These are phyloP conservation scores for Platanthera guangdongensis DNA, from an alignment of 106 monocot genomes.

Conservation along the genomic window DNA sequence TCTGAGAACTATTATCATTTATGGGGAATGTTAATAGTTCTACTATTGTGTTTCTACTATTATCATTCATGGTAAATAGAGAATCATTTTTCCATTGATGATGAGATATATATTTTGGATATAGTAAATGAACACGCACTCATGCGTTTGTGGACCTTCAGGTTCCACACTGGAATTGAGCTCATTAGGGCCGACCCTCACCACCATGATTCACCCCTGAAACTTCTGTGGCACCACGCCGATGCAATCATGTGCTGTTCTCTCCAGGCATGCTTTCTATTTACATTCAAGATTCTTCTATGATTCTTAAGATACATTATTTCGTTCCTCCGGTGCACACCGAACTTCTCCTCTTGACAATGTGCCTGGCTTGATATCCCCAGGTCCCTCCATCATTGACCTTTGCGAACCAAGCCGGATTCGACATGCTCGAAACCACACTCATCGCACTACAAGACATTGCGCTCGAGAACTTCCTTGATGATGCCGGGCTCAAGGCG, in stretches of 20 bases:
- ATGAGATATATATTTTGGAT: too few relatives aligned
- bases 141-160: conserved; percentile 11
- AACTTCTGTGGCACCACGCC: conserved; percentile 78
- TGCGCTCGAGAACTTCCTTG: conserved; percentile 52
- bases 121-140: not conserved
- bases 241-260: conserved; percentile 90
- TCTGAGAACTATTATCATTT: too few relatives aligned
- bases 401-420: conserved; percentile 66
- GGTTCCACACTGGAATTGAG: conserved; percentile 68
- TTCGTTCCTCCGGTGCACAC: not conserved
- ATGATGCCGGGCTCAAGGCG: conserved; percentile 53
- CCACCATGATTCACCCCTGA: conserved; percentile 47
- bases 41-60: too few relatives aligned
- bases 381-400: conserved; percentile 48
- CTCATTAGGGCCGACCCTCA: conserved; percentile 38
- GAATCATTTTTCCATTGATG: too few relatives aligned
- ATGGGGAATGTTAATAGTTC: too few relatives aligned
- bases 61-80: too few relatives aligned
- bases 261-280: conserved; percentile 41
- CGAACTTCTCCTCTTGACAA: not conserved
- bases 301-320: not conserved
- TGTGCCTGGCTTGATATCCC: not conserved
- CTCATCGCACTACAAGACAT: conserved; percentile 67
- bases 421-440: conserved; percentile 86
- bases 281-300: not conserved